Conservation (phyloP, 1,139 yeast species). For the Hyphopichia buzzinii region DNA sequence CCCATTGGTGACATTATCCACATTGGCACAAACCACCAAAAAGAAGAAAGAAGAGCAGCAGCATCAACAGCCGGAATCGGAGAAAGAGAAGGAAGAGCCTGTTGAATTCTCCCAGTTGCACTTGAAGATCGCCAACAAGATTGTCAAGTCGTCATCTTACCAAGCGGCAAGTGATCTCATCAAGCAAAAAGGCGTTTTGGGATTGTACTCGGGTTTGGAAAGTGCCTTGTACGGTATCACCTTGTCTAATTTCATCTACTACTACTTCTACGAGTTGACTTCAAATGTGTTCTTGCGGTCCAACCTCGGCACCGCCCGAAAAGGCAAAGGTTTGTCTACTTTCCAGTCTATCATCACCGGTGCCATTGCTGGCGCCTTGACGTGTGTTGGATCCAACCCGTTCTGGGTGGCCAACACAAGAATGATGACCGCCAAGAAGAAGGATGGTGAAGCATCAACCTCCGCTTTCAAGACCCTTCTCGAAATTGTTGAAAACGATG, state of each 20-base stretch:
- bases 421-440: slow-evolving; percentile 59
- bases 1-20: slow-evolving; percentile 80
- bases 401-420: slow-evolving; percentile 94
- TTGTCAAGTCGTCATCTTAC: slow-evolving; percentile 24
- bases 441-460: slow-evolving; percentile 24
- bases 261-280: slow-evolving; percentile 81
- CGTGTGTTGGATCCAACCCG: slow-evolving; percentile 87
- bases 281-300: slow-evolving; percentile 52
- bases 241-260: slow-evolving; percentile 82
- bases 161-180: slow-evolving; percentile 47
- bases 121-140: slow-evolving; percentile 19
- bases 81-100: slow-evolving; percentile 12
- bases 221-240: slow-evolving; percentile 86
- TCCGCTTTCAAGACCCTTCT: slow-evolving; percentile 53
- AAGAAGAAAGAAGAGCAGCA: slow-evolving; percentile 34
- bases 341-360: slow-evolving; percentile 76
- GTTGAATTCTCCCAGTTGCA: slow-evolving; percentile 9
- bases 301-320: slow-evolving; percentile 20
- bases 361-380: slow-evolving; percentile 83
- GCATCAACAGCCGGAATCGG: slow-evolving; percentile 13
- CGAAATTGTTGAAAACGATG: slow-evolving; percentile 69
- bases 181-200: slow-evolving; percentile 62
- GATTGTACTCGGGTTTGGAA: slow-evolving; percentile 82
- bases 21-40: slow-evolving; percentile 73
- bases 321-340: slow-evolving; percentile 52